phyloP scores from a whole-genome alignment of 805 yeast genomes.

The Starmerella cellae region DNA sequence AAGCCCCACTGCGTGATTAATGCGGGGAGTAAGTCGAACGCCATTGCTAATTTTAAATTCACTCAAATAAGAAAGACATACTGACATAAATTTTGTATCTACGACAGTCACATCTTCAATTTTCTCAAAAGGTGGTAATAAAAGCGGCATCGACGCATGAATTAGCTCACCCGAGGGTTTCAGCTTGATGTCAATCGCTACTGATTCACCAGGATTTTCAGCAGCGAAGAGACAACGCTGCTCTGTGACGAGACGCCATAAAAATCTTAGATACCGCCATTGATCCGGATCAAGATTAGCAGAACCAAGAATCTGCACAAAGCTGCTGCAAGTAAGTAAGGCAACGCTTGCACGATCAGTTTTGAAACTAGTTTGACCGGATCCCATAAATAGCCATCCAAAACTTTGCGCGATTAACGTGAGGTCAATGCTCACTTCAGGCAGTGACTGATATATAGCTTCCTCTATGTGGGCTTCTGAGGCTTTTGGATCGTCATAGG shows the following conservation, averaged over 20 bases:
- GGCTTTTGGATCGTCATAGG: not conserved
- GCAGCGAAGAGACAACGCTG: slow-evolving; percentile 68
- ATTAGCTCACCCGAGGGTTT: not conserved
- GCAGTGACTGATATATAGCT: slow-evolving; percentile 12
- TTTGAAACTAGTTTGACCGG: slow-evolving; percentile 77
- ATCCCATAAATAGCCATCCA: slow-evolving; percentile 81
- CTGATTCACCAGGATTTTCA: slow-evolving; percentile 46
- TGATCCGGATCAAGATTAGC: slow-evolving; percentile 29
- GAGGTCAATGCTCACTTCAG: slow-evolving; percentile 47
- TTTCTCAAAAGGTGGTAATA: slow-evolving; percentile 10
- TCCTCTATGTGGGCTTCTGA: not conserved
- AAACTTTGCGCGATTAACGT: slow-evolving; percentile 69
- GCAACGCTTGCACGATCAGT: slow-evolving; percentile 53
- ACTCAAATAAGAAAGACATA: not conserved
- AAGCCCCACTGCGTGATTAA: not conserved
- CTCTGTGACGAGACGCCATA: slow-evolving; percentile 78
- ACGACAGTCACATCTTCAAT: slow-evolving; percentile 1
- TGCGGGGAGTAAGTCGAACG: not conserved
- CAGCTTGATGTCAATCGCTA: slow-evolving; percentile 33
- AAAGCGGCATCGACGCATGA: slow-evolving; percentile 2
- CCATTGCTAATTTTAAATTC: not conserved
- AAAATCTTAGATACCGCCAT: slow-evolving; percentile 74
- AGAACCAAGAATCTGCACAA: slow-evolving; percentile 12
- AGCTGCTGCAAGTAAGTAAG: slow-evolving; percentile 45
- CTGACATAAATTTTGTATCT: slow-evolving; percentile 3